Evolutionary conservation across 805 yeast species (phyloP), one percentile per base, ranked within the genome.

Genomic region (Cyberlindnera amylophila): DNA sequence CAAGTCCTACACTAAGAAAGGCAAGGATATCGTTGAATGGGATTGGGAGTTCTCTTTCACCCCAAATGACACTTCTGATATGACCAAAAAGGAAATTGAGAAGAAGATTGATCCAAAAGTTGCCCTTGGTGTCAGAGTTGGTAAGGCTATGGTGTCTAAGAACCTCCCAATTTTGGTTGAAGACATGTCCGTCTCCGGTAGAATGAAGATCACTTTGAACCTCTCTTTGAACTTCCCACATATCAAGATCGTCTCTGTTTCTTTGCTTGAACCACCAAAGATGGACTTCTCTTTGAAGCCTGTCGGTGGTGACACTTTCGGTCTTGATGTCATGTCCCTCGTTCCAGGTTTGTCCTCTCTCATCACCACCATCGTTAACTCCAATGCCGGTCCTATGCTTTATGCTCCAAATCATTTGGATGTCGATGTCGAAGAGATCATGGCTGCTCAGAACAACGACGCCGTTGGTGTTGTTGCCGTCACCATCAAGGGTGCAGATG

Each of bases 301-400:
- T 9, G 83, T 86, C 40, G 93, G 93, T 61, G 93, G 95, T 66
- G 91, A 86, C 59, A 81, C 90, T n/a, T 72, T 86, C 46, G 95
- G 95, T 47, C 58, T 86, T 34, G 95, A 86, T 65, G 76, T 86
- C 52, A 86, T 86, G 95, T 80, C 90, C 3, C 72, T 85, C 53
- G 74, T 86, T 50, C 95, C 95, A 4, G 93, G 93, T 48, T 75
- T 86, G 57, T 74, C 86, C 18, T 69, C 79, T 3, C 80, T 85
- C 56, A 89, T 86, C 41, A 84, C 81, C 49, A 71, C 74, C 17
- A 70, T 82, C 60, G 78, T 86, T 57, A 83, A 86, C 62, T 66
- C 85, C 37, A 82, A 67, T 51, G 78, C 81, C 54, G 81, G 85
- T 33, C 93, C 91, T 33, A 78, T 84, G 81, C 63, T 86, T 46